These are phyloP conservation scores for Curvularia eragrostidis DNA, from an alignment of 2,329 filamentous ascomycete species.

Conservation along the genomic window DNA sequence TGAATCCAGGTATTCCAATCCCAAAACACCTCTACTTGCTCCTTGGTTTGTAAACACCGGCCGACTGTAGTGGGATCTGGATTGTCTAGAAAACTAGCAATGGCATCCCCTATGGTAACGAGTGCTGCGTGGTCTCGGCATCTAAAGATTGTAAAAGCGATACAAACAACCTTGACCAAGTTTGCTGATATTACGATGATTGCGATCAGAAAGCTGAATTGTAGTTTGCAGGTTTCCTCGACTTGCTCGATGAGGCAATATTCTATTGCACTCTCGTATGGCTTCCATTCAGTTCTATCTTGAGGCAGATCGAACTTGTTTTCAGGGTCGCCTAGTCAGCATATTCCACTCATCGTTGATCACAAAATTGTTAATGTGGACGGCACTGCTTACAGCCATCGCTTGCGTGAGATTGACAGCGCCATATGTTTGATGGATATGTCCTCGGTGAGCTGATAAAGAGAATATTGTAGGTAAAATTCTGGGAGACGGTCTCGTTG, in stretches of 20 bases:
- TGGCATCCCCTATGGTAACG: constrained; percentile 32
- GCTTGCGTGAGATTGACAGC: constrained; percentile 14
- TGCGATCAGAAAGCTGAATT: constrained; percentile 38
- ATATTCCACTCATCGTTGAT: background rate
- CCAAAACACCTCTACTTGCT: constrained; percentile 4
- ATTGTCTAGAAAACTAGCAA: constrained; percentile 27
- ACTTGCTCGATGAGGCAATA: constrained; percentile 32
- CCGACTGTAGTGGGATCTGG: constrained; percentile 22
- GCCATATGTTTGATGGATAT: constrained; percentile 23
- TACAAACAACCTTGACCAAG: constrained; percentile 14
- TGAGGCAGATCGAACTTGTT: constrained; percentile 14
- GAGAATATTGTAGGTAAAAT: background rate
- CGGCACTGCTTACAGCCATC: constrained; percentile 1
- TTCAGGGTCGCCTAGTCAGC: background rate
- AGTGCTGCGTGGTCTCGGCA: constrained; percentile 18
- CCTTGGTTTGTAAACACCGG: constrained; percentile 11
- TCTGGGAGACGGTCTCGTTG: background rate
- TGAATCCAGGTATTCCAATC: constrained; percentile 3
- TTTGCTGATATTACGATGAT: constrained; percentile 18
- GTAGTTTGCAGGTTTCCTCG: constrained; percentile 32
- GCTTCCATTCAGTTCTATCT: constrained; percentile 17
- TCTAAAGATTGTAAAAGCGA: constrained; percentile 21
- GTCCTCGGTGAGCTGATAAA: background rate
- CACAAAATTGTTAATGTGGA: background rate
- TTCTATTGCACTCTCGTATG: constrained; percentile 10